Base-by-base conservation (phyloP, 2,329 filamentous ascomycete genomes). In the Aureobasidium subglaciale region DNA sequence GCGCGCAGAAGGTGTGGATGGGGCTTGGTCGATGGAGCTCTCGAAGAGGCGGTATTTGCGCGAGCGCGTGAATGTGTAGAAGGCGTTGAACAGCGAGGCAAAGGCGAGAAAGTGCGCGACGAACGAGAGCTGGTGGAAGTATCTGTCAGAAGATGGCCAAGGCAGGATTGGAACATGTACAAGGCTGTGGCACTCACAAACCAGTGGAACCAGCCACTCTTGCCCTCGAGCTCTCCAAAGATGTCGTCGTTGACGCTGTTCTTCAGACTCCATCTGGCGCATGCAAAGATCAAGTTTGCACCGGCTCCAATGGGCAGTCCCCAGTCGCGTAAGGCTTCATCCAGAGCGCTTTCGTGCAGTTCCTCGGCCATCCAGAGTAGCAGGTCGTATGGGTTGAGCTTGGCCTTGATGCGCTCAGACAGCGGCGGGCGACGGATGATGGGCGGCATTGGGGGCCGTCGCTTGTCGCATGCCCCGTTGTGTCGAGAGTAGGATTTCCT, bases 21-120 rank as follows among this genome's bases (percentile, higher is more conserved):
- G 86, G 22, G 81, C 74, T 48, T 81, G 77, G 56, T 97, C 90
- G 60, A 97, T 86, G 34, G 86, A 83, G 60, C 84, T 85, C 71
- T 95, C 90, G 71, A 99, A 99, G 27, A 99, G 78, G 62, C 93
- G 85, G 73, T 99, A 99, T 64, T 88, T 84, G 58, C 90, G 86
- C 65, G 84, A 89, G 63, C 90, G 85, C 55, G 80, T 81, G 68
- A 96, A 87, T 25, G 90, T 88, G 70, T 91, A 92, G 65, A 86
- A 77, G 3, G 90, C 84, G 71, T 99, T 99, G 25, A 80, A 67
- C 35, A 81, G 67, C n/a, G 89, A 90, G 41, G 88, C 72, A 22
- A 77, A 61, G 1, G 82, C 78, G 20, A 96, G 77, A 0, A 80
- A 67, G 74, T 88, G 85, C n/a, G 90, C 83, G 7, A 90, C 65